A percentile compares a stretch with the other conserved stretches of the same genome.
phyloP scores from a whole-genome alignment of 805 yeast species.

The Yamadazyma tumulicola region DNA sequence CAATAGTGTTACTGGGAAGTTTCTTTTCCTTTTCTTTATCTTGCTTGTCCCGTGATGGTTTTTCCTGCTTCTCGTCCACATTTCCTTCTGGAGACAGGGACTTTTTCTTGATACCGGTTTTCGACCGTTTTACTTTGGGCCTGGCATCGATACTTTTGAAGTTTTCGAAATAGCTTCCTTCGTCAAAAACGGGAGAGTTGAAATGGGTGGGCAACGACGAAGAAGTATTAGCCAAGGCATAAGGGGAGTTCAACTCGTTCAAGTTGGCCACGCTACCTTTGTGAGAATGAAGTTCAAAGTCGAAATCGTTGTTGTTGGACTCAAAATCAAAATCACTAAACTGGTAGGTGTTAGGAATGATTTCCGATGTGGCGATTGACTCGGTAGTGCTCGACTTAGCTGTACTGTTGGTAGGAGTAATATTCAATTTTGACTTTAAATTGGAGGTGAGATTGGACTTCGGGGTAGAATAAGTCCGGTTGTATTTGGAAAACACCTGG shows the following conservation, averaged over 20 bases:
- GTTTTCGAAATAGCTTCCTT: slow-evolving; percentile 11
- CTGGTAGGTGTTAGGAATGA: slow-evolving; percentile 1
- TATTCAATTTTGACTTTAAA: slow-evolving; percentile 1
- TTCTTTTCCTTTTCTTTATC: slow-evolving; percentile 3
- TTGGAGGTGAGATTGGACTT: slow-evolving; percentile 3
- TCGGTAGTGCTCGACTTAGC: not conserved
- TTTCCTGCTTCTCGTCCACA: not conserved
- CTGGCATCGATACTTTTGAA: slow-evolving; percentile 9
- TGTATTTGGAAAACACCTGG: not conserved
- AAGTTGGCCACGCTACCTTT: slow-evolving; percentile 11
- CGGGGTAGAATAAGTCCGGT: slow-evolving; percentile 1
- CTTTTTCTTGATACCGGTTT: slow-evolving; percentile 2
- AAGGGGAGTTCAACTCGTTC: slow-evolving; percentile 6
- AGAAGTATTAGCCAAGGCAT: slow-evolving; percentile 5
- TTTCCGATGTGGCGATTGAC: not conserved
- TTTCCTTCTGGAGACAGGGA: not conserved
- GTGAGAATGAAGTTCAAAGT: slow-evolving; percentile 11
- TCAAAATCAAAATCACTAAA: slow-evolving; percentile 11
- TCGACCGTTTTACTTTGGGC: slow-evolving; percentile 11
- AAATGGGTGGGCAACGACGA: slow-evolving; percentile 9
- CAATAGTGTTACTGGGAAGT: not conserved
- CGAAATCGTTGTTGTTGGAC: slow-evolving; percentile 3
- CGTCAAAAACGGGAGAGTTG: slow-evolving; percentile 13
- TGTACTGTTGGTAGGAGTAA: not conserved
- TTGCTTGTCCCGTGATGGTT: no score